Percentiles rank a stretch among this genome's conserved stretches.
Evolutionary conservation across 2,329 filamentous ascomycete genomes (phyloP).

Genomic region (Rosellinia necatrix): DNA sequence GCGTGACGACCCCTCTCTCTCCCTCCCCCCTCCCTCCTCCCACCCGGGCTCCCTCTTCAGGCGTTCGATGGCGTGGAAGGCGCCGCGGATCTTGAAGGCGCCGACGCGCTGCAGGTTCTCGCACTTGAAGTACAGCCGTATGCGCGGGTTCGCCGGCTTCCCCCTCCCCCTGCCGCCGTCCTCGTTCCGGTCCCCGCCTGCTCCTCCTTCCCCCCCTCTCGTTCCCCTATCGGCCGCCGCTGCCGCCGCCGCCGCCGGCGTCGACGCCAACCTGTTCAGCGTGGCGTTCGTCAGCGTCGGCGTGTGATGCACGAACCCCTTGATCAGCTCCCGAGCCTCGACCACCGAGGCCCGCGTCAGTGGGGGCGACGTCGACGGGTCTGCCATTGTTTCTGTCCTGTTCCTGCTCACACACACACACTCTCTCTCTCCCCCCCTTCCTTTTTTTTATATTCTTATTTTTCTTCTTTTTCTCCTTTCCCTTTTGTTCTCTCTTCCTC

Average conservation of each 20-base stretch:
- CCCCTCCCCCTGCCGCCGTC: conserved; percentile 50
- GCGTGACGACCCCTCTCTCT: conserved; percentile 79
- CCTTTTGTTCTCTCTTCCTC: too few relatives aligned
- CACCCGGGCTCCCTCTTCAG: conserved; percentile 67
- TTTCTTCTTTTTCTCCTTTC: too few relatives aligned
- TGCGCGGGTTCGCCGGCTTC: conserved; percentile 63
- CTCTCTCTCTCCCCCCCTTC: background rate
- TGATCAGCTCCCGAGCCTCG: conserved; percentile 73
- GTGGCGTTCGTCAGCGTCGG: conserved; percentile 81
- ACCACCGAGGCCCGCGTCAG: conserved; percentile 75
- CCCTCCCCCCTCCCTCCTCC: conserved; percentile 61
- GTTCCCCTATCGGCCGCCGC: too few relatives aligned
- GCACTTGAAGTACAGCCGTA: conserved; percentile 91
- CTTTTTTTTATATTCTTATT: background rate
- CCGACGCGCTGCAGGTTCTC: conserved; percentile 91
- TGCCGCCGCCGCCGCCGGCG: conserved; percentile 50
- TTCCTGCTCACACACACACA: background rate
- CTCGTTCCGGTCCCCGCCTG: too few relatives aligned
- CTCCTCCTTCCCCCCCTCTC: too few relatives aligned
- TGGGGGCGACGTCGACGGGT: conserved; percentile 59
- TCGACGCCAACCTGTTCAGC: conserved; percentile 75
- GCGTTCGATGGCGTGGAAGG: conserved; percentile 81
- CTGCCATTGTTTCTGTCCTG: conserved; percentile 51
- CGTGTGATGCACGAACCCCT: conserved; percentile 77
- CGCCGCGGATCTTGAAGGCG: conserved; percentile 90